Percentiles rank a stretch among this genome's conserved stretches.
phyloP scores from a whole-genome alignment of 345 rosid species.

The Brassica incana region DNA sequence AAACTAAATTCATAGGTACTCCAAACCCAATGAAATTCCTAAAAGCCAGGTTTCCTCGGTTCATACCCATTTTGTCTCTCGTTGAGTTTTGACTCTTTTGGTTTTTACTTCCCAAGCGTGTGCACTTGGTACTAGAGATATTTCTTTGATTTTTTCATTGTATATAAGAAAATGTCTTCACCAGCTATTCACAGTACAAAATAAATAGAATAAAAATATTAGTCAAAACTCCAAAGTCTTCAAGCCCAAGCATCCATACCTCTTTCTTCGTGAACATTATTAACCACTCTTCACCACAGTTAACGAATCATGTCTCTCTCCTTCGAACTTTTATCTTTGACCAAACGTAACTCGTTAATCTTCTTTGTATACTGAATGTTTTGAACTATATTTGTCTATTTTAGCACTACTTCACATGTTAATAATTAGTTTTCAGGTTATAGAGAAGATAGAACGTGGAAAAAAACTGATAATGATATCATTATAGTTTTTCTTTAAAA shows the following conservation, averaged over 20 bases:
- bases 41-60: slow-evolving; percentile 41
- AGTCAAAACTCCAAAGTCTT: slow-evolving; percentile 41
- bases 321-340: slow-evolving; percentile 24
- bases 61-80: slow-evolving; percentile 42
- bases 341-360: not conserved
- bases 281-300: slow-evolving; percentile 23
- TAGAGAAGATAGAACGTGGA: not conserved
- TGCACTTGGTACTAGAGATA: slow-evolving; percentile 36
- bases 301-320: slow-evolving; percentile 23
- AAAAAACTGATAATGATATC: not conserved
- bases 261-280: slow-evolving; percentile 35
- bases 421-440: not conserved
- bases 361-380: not conserved
- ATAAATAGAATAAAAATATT: slow-evolving; percentile 8
- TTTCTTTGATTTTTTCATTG: not conserved
- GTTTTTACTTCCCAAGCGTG: slow-evolving; percentile 41
- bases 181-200: slow-evolving; percentile 12
- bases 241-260: slow-evolving; percentile 39
- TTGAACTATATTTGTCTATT: not conserved
- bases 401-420: not conserved
- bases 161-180: not conserved
- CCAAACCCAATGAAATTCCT: slow-evolving; percentile 22
- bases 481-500: too few species aligned
- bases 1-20: slow-evolving; percentile 29
- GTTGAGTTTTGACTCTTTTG: slow-evolving; percentile 35